Conservation (phyloP, 192 early-diverging fungal species). For the Coemansia biformis region DNA sequence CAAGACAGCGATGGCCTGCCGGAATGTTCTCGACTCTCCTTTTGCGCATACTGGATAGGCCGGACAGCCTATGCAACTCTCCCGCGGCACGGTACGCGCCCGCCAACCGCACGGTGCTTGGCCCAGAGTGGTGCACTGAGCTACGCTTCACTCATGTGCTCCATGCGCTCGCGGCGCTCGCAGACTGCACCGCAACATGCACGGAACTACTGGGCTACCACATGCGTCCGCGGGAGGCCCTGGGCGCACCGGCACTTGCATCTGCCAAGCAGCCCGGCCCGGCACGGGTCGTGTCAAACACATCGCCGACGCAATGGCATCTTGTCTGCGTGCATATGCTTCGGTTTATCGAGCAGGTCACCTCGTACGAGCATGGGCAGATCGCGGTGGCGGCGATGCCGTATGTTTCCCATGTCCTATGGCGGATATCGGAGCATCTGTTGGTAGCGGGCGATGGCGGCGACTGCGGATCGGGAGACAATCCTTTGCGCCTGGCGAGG, state of each 20-base stretch:
- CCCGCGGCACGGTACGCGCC: no score
- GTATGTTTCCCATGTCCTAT: conserved; percentile 25
- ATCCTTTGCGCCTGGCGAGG: neutral
- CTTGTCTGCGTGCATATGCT: conserved; percentile 16
- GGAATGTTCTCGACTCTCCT: conserved; percentile 11
- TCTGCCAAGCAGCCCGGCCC: no score
- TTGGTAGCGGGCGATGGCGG: neutral
- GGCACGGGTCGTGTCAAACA: conserved; percentile 1
- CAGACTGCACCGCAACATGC: conserved; percentile 5
- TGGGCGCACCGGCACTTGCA: neutral
- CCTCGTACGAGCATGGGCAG: conserved; percentile 9
- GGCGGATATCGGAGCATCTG: conserved; percentile 1
- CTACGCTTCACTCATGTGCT: conserved; percentile 22
- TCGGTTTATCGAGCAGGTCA: conserved; percentile 12
- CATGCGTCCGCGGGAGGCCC: neutral
- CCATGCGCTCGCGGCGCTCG: conserved; percentile 16
- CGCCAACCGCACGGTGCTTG: conserved; percentile 5
- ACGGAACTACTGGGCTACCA: conserved; percentile 6
- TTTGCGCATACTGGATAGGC: conserved; percentile 3
- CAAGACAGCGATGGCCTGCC: conserved; percentile 17
- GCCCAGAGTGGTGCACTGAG: conserved; percentile 22
- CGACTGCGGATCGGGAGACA: conserved; percentile 1
- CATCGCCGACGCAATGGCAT: conserved; percentile 30
- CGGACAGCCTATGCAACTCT: neutral
- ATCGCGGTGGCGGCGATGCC: conserved; percentile 12